These are phyloP conservation scores for Alternaria arbusti DNA, from an alignment of 2,329 filamentous ascomycete genomes.

Conservation along the genomic window DNA sequence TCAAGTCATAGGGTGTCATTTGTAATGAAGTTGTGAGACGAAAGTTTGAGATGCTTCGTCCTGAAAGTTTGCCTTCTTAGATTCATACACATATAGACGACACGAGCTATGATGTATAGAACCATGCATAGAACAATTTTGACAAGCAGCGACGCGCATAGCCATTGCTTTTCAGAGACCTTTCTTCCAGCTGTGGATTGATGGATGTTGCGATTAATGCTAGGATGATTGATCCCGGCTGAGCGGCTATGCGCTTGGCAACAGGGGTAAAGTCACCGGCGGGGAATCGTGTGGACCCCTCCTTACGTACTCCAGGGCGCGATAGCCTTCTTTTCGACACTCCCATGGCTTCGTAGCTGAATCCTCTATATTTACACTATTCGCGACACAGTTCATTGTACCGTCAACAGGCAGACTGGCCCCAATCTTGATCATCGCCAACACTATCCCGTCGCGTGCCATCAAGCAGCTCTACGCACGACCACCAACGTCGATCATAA, in stretches of 20 bases:
- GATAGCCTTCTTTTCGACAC: not conserved
- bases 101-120: not conserved
- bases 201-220: not conserved
- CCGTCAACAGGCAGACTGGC: not conserved
- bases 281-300: slow-evolving; percentile 17
- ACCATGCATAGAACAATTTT: not conserved
- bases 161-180: not conserved
- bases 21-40: not conserved
- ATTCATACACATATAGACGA: not conserved
- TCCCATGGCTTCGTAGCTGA: not conserved
- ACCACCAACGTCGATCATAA: not conserved
- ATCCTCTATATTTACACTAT: not conserved
- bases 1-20: slow-evolving; percentile 65
- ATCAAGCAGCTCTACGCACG: not conserved
- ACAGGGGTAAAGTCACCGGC: slow-evolving; percentile 4
- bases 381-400: not conserved
- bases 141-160: not conserved
- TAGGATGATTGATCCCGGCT: not conserved
- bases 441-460: not conserved
- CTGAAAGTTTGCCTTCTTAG: not conserved
- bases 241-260: slow-evolving; percentile 6
- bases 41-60: not conserved
- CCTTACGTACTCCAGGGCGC: slow-evolving; percentile 1
- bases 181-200: not conserved
- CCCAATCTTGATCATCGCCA: not conserved